A percentile compares a stretch with the other conserved stretches of the same genome.
Conservation (phyloP, 129 eudicot species). For the Helianthus tuberosus region DNA sequence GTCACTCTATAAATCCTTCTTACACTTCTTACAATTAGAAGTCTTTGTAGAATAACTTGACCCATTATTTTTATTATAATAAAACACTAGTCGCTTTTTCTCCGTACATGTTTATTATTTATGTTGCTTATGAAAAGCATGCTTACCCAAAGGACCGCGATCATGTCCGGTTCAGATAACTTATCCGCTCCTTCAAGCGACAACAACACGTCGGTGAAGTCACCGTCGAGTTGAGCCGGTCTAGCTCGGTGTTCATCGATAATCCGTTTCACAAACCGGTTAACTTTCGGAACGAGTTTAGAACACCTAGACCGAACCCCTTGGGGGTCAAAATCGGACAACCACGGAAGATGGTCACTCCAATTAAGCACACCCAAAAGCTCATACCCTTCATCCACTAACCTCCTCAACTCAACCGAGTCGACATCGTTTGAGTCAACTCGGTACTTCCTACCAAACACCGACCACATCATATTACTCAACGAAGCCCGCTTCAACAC, state of each 20-base stretch:
- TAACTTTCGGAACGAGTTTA: conserved; percentile 68
- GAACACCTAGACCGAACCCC: conserved; percentile 70
- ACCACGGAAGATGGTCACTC: conserved; percentile 85
- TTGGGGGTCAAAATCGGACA: conserved; percentile 66
- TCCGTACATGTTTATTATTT: too few species aligned
- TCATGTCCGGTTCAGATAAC: conserved; percentile 79
- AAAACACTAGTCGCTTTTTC: too few species aligned
- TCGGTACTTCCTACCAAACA: conserved; percentile 61
- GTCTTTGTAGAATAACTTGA: too few species aligned
- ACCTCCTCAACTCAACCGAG: conserved; percentile 47
- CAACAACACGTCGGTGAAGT: conserved; percentile 76
- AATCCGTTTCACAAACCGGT: conserved; percentile 67
- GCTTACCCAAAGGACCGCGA: conserved; percentile 91
- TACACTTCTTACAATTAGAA: too few species aligned
- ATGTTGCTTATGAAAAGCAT: not conserved
- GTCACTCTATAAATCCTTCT: too few species aligned
- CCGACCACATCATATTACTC: conserved; percentile 85
- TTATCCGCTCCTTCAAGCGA: conserved; percentile 64
- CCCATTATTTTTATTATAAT: too few species aligned
- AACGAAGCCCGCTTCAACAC: conserved; percentile 64
- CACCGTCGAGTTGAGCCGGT: conserved; percentile 28
- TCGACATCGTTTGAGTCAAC: conserved; percentile 31
- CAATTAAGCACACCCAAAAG: conserved; percentile 71
- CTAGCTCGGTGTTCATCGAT: conserved; percentile 56
- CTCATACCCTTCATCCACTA: conserved; percentile 90